Base-by-base conservation (phyloP, 352 stramenopile species). In the Halophytophthora polymorphica region DNA sequence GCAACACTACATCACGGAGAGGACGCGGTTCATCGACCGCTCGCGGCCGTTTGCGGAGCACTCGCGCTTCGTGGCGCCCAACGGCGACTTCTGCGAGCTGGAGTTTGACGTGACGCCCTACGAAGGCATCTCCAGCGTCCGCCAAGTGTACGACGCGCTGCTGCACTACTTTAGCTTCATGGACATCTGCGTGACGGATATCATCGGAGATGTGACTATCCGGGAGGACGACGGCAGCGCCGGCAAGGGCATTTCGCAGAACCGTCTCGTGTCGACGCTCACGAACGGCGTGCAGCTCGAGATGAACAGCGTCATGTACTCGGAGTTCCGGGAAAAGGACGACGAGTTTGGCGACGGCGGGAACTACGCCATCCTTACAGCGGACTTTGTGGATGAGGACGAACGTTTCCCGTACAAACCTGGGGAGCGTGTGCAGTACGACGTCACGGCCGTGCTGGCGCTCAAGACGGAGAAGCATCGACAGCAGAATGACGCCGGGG, bases 161-260 rank as follows among this genome's bases (percentile, higher is more conserved):
- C 44, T 60, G 17, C 60, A 66, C 34, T 82, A 67, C 35, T 63
- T 69, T 6, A 55, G 48, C 31, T 75, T 73, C 43, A 53, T 80
- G 42, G 71, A 83, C 31, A 81, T 86, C 47, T 68, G 50, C 7
- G 61, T 82, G 12, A 74, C 74, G 0, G 74, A 86, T n/a, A 53
- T 42, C 13, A 36, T 82, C 0, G 71, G 71, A 21, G 53, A 71
- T 28, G 49, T 86, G 25, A 86, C 69, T 3, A 66, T 81, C 23
- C 69, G 71, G 36, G 71, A 83, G 49, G 69, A 83, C 33, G 69
- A 77, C 39, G 59, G 69, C n/a, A 78, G 55, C 36, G 69, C 58
- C 10, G 58, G 73, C n/a, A 39, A 52, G 18, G 64, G 57, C 14
- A 61, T 76, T 7, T 54, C 66, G 2, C 72, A 83, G 29, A 67